These are phyloP conservation scores for Ehretia macrophylla DNA, from an alignment of 257 asterid genomes.

Conservation along the genomic window DNA sequence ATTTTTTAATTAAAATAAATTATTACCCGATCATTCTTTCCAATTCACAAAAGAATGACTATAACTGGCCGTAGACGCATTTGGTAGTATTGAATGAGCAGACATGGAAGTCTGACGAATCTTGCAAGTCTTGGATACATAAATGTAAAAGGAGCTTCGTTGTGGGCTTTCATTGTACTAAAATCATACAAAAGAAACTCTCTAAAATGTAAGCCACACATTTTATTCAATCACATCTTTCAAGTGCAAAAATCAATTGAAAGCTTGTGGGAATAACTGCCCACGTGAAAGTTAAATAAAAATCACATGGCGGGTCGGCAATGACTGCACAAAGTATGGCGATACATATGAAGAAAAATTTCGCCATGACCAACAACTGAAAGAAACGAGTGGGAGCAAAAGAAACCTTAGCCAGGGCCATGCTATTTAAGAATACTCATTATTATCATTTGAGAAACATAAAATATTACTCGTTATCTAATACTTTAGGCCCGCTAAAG, in stretches of 20 bases:
- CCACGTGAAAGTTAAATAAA: conserved; percentile 24
- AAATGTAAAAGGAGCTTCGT: conserved; percentile 3
- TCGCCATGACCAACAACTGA: too few relatives aligned
- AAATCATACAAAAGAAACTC: conserved; percentile 14
- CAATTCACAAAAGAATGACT: too few relatives aligned
- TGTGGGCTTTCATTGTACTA: conserved; percentile 19
- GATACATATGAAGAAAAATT: too few relatives aligned
- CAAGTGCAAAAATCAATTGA: conserved; percentile 3
- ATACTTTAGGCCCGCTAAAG: too few relatives aligned
- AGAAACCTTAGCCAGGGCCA: too few relatives aligned
- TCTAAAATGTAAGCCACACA: conserved; percentile 9
- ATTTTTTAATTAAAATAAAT: too few relatives aligned
- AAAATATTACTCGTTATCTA: too few relatives aligned
- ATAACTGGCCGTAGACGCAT: too few relatives aligned
- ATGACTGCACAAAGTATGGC: conserved; percentile 5
- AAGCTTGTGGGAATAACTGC: not conserved
- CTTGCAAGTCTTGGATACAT: not conserved
- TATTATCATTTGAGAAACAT: too few relatives aligned
- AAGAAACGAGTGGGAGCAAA: too few relatives aligned
- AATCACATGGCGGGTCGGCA: conserved; percentile 39
- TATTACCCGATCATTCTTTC: too few relatives aligned
- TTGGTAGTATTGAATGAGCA: not conserved
- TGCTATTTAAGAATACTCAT: too few relatives aligned
- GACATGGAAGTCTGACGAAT: conserved; percentile 1
- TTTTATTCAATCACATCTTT: conserved; percentile 30